Conservation (phyloP, 2,329 filamentous ascomycete species). For the Fusarium agapanthi region DNA sequence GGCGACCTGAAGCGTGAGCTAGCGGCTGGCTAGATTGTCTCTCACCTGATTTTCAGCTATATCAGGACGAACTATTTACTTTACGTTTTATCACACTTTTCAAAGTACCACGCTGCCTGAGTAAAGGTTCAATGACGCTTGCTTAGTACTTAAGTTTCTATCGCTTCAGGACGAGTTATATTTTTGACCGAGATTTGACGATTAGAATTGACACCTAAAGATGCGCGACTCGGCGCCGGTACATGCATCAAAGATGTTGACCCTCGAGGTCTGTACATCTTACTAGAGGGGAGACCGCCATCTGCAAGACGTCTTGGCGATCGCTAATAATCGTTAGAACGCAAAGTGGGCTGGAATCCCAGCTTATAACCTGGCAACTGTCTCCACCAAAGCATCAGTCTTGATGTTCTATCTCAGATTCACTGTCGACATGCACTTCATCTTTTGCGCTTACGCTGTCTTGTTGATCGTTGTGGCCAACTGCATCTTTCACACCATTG, state of each 20-base stretch:
- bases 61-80: too few species aligned
- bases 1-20: too few species aligned
- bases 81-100: too few species aligned
- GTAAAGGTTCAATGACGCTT: too few species aligned
- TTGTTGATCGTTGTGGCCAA: neutral
- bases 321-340: neutral
- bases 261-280: neutral
- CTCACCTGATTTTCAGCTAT: too few species aligned
- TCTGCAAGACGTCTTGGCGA: fast-evolving
- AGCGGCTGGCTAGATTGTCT: too few species aligned
- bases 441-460: neutral
- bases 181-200: neutral
- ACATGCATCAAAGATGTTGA: neutral
- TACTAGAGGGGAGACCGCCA: neutral
- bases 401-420: neutral
- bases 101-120: too few species aligned
- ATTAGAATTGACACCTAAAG: neutral
- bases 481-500: too few species aligned
- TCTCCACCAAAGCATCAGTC: neutral
- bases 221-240: neutral
- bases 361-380: neutral
- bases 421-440: neutral
- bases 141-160: too few species aligned
- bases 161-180: too few species aligned
- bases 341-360: neutral